Conservation (phyloP, 768 basidiomycete genomes). For the Mycena latifolia region DNA sequence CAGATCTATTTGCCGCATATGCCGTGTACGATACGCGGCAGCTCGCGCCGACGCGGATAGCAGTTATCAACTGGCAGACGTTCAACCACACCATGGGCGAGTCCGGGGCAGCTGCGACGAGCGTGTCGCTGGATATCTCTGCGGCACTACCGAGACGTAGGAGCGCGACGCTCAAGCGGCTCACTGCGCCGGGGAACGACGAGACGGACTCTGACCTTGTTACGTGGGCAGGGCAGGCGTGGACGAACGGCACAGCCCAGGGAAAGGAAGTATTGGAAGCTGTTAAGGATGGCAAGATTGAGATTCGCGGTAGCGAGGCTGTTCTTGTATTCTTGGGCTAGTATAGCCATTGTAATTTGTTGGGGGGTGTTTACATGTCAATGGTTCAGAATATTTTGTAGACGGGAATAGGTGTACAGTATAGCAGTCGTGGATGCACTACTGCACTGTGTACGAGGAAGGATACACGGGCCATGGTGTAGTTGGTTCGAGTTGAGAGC, state of each 20-base stretch:
- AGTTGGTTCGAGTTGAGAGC: too few relatives aligned
- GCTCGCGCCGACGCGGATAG: constrained; percentile 40
- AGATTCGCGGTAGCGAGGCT: constrained; percentile 43
- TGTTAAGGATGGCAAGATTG: constrained; percentile 36
- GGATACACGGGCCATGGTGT: too few relatives aligned
- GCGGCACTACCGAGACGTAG: neutral
- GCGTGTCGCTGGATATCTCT: constrained; percentile 12
- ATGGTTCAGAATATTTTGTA: too few relatives aligned
- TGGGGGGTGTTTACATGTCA: too few relatives aligned
- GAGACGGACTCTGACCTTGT: constrained; percentile 40
- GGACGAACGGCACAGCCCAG: constrained; percentile 42
- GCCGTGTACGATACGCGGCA: constrained; percentile 44
- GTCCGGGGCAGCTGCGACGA: constrained; percentile 19
- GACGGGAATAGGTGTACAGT: too few relatives aligned
- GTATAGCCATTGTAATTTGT: too few relatives aligned
- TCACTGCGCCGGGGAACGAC: constrained; percentile 44
- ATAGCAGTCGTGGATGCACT: too few relatives aligned
- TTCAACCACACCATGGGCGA: constrained; percentile 32
- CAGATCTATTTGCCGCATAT: constrained; percentile 44
- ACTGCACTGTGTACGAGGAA: too few relatives aligned
- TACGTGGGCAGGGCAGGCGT: constrained; percentile 48
- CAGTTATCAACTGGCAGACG: constrained; percentile 43
- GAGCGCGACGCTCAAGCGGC: constrained; percentile 37
- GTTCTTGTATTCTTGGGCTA: constrained; percentile 38
- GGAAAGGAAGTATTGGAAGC: constrained; percentile 41